Evolutionary conservation across 2,329 filamentous ascomycete species (phyloP).

Genomic region (Nothopassalora personata): DNA sequence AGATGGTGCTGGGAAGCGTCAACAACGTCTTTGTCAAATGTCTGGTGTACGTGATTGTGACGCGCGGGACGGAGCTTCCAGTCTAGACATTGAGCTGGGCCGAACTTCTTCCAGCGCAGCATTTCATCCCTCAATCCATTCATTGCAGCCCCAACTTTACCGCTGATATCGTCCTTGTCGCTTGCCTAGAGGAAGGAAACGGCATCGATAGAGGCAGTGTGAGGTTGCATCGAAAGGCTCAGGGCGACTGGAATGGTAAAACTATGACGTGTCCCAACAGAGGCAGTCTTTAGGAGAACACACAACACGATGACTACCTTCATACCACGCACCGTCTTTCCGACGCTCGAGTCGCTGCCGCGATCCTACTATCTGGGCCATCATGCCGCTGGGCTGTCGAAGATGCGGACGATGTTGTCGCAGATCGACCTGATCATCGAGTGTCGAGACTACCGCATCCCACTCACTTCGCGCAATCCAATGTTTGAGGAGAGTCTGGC

Average conservation of each 20-base stretch:
- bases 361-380: constrained; percentile 94
- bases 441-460: constrained; percentile 88
- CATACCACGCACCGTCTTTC: constrained; percentile 67
- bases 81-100: not conserved
- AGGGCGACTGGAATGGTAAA: too few relatives aligned
- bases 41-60: not conserved
- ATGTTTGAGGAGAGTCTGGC: constrained; percentile 74
- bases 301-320: constrained; percentile 48
- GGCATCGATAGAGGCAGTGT: too few relatives aligned
- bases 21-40: not conserved
- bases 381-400: constrained; percentile 72
- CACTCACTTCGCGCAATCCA: constrained; percentile 83
- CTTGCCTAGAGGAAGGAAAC: too few relatives aligned
- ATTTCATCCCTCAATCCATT: too few relatives aligned
- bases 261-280: constrained; percentile 12
- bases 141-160: too few relatives aligned
- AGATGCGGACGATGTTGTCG: constrained; percentile 76
- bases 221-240: too few relatives aligned
- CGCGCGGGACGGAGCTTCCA: not conserved
- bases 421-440: constrained; percentile 86
- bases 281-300: constrained; percentile 4
- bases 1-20: not conserved
- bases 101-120: too few relatives aligned
- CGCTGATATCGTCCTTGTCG: too few relatives aligned
- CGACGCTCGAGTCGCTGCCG: constrained; percentile 67